Base-by-base conservation (phyloP, 768 basidiomycete species). In the Naganishia vaughanmartiniae region DNA sequence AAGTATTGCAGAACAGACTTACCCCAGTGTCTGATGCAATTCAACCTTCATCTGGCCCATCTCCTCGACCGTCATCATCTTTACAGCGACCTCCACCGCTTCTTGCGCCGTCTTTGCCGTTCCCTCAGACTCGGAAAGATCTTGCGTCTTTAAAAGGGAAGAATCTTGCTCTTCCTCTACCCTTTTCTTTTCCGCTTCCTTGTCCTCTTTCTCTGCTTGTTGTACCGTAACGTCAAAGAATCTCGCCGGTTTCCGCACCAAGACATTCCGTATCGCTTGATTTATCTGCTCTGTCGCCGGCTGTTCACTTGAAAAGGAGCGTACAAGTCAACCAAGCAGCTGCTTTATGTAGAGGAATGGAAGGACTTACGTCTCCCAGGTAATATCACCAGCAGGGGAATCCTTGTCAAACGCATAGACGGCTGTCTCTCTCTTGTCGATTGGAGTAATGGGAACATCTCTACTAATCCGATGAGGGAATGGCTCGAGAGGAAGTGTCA, bases 21-120 rank as follows among this genome's bases (percentile, higher is more conserved):
- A 65, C 69, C 53, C 39, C 1, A 70, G 26, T 21, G 45, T 70
- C 33, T 34, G 45, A 36, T 54, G 46, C 14, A 70, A 33, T 53
- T 70, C 69, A 2, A 51, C n/a, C 36, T 56, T 70, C 69, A 70
- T 70, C 36, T 31, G 48, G 2, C 48, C 63, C 69, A 70, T 70
- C 56, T 70, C 69, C 45, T 70, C 69, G 15, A 54, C 45, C 28
- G 58, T 54, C 58, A 70, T 39, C 60, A 63, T 55, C 57, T 65
- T 46, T 19, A n/a, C 68, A 24, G 21, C 48, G 30, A 31, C 48
- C 14, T 66, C 48, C 17, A 31, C 34, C 12, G 31, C 17, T 9
- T 31, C 42, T 21, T 53, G n/a, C 17, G 30, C 21, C 24, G 48
- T 24, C n/a, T 26, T 51, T 21, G 48, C 4, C 7, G 24, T n/a